Conservation (phyloP, 768 basidiomycete genomes). For the Mycena albidolilacea region DNA sequence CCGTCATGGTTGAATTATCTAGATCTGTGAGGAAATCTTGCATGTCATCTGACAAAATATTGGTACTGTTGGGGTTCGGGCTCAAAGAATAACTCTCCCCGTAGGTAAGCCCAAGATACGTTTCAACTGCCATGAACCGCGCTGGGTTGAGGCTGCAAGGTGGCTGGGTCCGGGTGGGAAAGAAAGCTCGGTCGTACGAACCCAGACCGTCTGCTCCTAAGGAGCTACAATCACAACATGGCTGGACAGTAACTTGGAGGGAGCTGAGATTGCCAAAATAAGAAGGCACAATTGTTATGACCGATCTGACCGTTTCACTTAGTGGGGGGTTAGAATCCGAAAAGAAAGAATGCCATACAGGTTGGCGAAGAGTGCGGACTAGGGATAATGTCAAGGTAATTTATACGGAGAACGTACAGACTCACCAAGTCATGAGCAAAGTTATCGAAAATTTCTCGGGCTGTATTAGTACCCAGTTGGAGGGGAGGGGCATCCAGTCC, state of each 20-base stretch:
- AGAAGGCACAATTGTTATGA: too few species aligned
- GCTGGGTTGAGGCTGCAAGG: neutral
- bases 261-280: neutral
- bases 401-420: too few species aligned
- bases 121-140: neutral
- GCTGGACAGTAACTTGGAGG: neutral
- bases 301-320: too few species aligned
- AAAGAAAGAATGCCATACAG: neutral
- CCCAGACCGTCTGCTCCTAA: neutral
- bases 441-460: neutral
- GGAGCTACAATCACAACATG: conserved; percentile 3
- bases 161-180: neutral
- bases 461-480: neutral
- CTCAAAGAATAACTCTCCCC: neutral
- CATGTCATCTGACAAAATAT: neutral
- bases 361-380: neutral
- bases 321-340: neutral
- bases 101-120: neutral
- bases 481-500: neutral
- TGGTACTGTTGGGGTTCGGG: neutral
- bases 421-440: neutral
- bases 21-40: too few species aligned
- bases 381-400: too few species aligned
- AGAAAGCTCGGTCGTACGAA: neutral
- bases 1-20: too few species aligned